Evolutionary conservation across 208 protist species (phyloP).

Genomic region (Endotrypanum monterogeii): DNA sequence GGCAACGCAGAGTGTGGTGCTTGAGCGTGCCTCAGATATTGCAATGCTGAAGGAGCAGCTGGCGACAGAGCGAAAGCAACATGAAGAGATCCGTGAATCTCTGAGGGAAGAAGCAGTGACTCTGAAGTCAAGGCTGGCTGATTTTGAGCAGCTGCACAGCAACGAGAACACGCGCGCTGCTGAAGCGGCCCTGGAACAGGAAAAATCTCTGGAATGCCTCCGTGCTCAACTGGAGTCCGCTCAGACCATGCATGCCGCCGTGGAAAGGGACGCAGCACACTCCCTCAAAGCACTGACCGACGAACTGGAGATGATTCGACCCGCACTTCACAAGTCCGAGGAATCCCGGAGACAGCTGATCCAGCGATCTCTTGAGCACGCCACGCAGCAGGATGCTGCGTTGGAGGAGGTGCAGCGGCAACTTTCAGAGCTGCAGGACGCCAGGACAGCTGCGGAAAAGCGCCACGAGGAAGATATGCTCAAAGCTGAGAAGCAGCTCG

Average conservation of each 20-base stretch:
- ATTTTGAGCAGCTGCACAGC: background rate
- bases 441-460: background rate
- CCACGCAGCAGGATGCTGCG: background rate
- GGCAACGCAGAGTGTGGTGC: background rate
- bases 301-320: slow-evolving; percentile 1
- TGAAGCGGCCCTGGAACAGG: background rate
- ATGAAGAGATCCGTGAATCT: background rate
- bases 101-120: slow-evolving; percentile 11
- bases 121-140: slow-evolving; percentile 13
- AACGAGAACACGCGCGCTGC: background rate
- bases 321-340: background rate
- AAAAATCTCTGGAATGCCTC: background rate
- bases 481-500: background rate
- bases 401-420: background rate
- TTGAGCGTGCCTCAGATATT: background rate
- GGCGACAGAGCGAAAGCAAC: background rate
- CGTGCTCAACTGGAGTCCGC: slow-evolving; percentile 3
- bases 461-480: slow-evolving; percentile 5
- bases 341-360: background rate
- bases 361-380: background rate
- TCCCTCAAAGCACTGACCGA: background rate
- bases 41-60: background rate
- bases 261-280: background rate
- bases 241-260: background rate
- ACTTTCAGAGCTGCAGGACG: background rate